phyloP scores from a whole-genome alignment of 1,139 yeast genomes.

The Scheffersomyces illinoinensis region DNA sequence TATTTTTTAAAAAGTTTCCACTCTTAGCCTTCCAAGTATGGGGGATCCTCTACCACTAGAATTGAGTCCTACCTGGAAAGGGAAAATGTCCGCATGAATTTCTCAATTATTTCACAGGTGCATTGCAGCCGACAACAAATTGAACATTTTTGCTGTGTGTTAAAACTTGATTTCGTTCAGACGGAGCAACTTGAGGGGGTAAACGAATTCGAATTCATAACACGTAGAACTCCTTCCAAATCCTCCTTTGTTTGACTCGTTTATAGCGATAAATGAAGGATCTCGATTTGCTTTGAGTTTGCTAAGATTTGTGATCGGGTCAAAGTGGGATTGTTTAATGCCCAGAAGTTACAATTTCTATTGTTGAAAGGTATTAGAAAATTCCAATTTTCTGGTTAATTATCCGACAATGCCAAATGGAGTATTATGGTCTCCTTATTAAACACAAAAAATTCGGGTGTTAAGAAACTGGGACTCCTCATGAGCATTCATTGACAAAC shows the following conservation, averaged over 20 bases:
- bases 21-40: not conserved
- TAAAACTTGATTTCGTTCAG: not conserved
- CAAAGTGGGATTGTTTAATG: not conserved
- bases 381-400: not conserved
- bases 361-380: not conserved
- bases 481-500: not conserved
- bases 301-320: not conserved
- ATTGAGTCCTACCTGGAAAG: too few species aligned
- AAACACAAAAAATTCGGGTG: too few species aligned
- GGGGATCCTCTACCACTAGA: not conserved
- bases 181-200: not conserved
- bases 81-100: not conserved
- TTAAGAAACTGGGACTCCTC: not conserved
- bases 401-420: not conserved
- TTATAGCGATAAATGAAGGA: not conserved
- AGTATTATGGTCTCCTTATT: not conserved
- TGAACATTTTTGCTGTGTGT: not conserved
- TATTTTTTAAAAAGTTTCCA: not conserved
- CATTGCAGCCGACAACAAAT: not conserved
- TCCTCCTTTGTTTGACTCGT: not conserved
- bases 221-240: not conserved
- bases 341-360: too few species aligned
- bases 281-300: not conserved
- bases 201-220: not conserved
- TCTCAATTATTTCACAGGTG: not conserved